phyloP scores from a whole-genome alignment of 768 basidiomycete genomes.

The Collybia sordida region DNA sequence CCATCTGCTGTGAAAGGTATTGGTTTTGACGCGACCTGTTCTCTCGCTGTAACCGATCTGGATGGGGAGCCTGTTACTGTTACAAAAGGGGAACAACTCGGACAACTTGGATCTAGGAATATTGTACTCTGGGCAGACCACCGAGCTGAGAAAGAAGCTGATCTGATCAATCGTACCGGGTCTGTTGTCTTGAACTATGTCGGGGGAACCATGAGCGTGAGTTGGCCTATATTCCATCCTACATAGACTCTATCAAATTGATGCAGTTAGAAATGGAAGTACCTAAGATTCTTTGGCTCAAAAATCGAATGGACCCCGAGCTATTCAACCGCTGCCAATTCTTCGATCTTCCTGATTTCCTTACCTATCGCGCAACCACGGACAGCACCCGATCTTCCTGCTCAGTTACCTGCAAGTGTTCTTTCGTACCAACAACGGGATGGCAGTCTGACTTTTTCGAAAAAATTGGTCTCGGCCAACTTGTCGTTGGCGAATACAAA shows the following conservation, averaged over 20 bases:
- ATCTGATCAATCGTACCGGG: conserved; percentile 81
- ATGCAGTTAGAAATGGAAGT: conserved; percentile 95
- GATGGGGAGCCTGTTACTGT: conserved; percentile 75
- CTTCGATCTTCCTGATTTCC: conserved; percentile 92
- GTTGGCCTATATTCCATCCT: conserved; percentile 14
- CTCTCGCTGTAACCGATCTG: conserved; percentile 80
- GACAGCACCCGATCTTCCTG: conserved; percentile 81
- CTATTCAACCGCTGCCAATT: conserved; percentile 78
- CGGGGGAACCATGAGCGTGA: conserved; percentile 92
- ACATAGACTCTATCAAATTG: background rate
- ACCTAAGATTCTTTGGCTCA: conserved; percentile 96
- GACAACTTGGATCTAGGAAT: conserved; percentile 72
- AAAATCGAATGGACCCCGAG: conserved; percentile 74
- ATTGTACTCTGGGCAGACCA: conserved; percentile 97
- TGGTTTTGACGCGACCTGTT: conserved; percentile 97
- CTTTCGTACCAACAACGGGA: conserved; percentile 81
- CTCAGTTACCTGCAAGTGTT: conserved; percentile 95
- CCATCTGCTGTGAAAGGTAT: conserved; percentile 76
- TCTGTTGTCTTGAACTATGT: conserved; percentile 91
- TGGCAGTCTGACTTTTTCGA: conserved; percentile 91
- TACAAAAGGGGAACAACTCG: conserved; percentile 65
- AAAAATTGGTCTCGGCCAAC: conserved; percentile 75
- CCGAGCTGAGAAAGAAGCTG: conserved; percentile 89
- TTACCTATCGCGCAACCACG: conserved; percentile 89
- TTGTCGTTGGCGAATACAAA: conserved; percentile 66